These are phyloP conservation scores for Volvox reticuliferus DNA, from an alignment of 139 green algal species.

Conservation along the genomic window DNA sequence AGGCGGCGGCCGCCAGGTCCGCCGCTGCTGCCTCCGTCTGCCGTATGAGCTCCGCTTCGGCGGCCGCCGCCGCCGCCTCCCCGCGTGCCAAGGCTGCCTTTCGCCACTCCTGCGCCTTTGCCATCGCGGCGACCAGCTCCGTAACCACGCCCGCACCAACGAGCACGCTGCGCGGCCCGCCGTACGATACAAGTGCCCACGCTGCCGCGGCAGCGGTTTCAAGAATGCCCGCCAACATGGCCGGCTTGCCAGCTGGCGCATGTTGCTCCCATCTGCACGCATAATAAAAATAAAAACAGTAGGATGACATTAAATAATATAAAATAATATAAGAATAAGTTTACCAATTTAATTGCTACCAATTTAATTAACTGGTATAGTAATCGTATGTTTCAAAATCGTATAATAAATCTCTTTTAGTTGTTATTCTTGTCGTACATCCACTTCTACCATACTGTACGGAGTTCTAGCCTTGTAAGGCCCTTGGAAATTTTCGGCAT, in stretches of 20 bases:
- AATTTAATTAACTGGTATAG: no score
- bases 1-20: not conserved
- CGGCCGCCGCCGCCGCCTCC: not conserved
- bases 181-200: slow-evolving; percentile 39
- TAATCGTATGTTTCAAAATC: no score
- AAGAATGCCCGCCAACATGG: slow-evolving; percentile 25
- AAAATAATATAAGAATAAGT: no score
- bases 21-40: not conserved
- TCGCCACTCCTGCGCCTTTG: not conserved
- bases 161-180: slow-evolving; percentile 14
- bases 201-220: slow-evolving; percentile 25
- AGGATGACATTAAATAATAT: no score
- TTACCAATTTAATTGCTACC: no score
- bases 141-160: slow-evolving; percentile 28
- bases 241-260: not conserved
- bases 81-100: not conserved
- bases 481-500: no score
- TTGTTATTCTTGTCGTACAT: no score
- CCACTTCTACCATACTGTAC: no score
- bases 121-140: slow-evolving; percentile 12
- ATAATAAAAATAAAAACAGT: no score
- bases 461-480: no score
- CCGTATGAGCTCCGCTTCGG: not conserved
- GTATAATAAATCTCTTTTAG: no score
- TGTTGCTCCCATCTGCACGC: slow-evolving; percentile 34